Evolutionary conservation across 2,329 filamentous ascomycete genomes (phyloP).

Genomic region (Pseudopyricularia cyperi): DNA sequence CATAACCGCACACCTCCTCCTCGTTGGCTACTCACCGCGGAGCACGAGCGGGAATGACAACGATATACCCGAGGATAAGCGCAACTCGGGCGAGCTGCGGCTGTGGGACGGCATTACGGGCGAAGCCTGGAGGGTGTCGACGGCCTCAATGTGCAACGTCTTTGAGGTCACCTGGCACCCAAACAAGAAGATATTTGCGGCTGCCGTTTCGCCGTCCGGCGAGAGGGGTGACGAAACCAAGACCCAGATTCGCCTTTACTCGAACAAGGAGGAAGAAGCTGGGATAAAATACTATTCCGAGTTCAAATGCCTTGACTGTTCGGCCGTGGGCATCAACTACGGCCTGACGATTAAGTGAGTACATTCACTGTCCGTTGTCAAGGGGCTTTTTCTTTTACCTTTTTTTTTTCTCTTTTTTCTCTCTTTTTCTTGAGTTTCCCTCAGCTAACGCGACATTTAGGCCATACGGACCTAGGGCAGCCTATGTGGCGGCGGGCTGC

Average conservation of each 20-base stretch:
- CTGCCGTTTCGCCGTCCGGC: conserved; percentile 40
- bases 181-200: conserved; percentile 35
- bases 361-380: too few species aligned
- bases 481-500: conserved; percentile 47
- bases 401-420: not conserved
- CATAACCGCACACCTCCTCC: conserved; percentile 31
- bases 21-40: conserved; percentile 51
- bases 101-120: conserved; percentile 40
- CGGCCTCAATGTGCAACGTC: conserved; percentile 43
- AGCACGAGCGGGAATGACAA: conserved; percentile 36
- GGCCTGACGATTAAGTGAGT: conserved; percentile 42
- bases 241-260: conserved; percentile 47
- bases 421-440: too few species aligned
- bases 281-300: conserved; percentile 24
- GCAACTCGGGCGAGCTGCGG: conserved; percentile 45
- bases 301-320: conserved; percentile 44
- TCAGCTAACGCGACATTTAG: conserved; percentile 18
- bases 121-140: conserved; percentile 31
- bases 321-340: conserved; percentile 43
- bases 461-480: conserved; percentile 35
- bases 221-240: conserved; percentile 28
- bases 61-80: conserved; percentile 45
- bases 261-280: conserved; percentile 1
- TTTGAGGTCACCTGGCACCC: conserved; percentile 56
- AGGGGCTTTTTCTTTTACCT: not conserved